Evolutionary conservation across 192 early-diverging fungal genomes (phyloP), one percentile per base, ranked within the genome.

Genomic region (Phycomyces blakesleeanus): DNA sequence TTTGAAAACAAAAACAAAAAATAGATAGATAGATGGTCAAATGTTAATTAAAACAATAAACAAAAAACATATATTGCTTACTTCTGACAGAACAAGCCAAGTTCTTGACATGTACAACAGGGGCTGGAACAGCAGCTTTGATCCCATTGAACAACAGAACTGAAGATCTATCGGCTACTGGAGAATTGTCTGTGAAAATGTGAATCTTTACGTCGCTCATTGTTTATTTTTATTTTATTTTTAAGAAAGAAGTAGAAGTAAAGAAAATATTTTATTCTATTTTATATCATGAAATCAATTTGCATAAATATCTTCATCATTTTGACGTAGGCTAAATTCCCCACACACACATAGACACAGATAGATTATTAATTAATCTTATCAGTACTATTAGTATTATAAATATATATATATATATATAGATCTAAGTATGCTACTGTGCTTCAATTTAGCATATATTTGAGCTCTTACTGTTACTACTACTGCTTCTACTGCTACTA

Each of bases 131-230:
- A 10, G 22, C 11, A 18, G 38, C 21, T 1, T 53, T 8, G 38
- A 63, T 25, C 9, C 61, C 61, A 53, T 63, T 24, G n/a, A 51
- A 34, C 16, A 63, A 41, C 38, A 63, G 18, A 12, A 34, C 27
- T 25, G 61, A 51, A 38, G 21, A 51, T 24, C 40, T 16, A 11
- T 54, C 29, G 15, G 61, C 51, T 5, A 52, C 40, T 11, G 29
- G 11, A 9, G 61, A 63, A 2, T 54, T 63, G 24, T 63, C 61
- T 11, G 61, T 54, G 29, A 63, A 63, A 24, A 63, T 41, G 24
- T 63, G 34, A 21, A 63, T 55, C 39, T 63, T 63, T 29, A 38
- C 29, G 29, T 34, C 29, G 29, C 29, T 42, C 52, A 55, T 63
- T 15, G 14, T 51, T 18, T 37, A 5, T 15, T 29, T 41, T 22